Percentiles rank a stretch among this genome's conserved stretches.
Evolutionary conservation across 192 early-diverging fungal genomes (phyloP).

Genomic region (Backusella mclennaniae): DNA sequence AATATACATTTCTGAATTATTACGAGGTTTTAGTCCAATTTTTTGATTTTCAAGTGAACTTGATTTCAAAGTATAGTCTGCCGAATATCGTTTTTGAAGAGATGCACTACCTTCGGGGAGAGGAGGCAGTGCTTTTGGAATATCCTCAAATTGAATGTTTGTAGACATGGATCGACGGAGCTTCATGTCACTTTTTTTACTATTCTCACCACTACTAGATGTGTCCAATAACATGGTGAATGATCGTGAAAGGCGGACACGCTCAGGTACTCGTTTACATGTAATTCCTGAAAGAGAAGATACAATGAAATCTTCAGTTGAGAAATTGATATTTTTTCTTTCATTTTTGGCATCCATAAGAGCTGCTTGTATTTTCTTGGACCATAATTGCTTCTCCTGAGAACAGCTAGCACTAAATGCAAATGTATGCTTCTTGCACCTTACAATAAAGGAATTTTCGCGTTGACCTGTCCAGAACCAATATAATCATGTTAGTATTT

Average conservation of each 20-base stretch:
- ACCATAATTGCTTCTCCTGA: constrained; percentile 58
- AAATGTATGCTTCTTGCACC: constrained; percentile 42
- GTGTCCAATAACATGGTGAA: constrained; percentile 9
- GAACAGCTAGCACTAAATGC: constrained; percentile 53
- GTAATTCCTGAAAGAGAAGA: constrained; percentile 18
- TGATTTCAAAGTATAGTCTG: not conserved
- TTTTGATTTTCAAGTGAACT: not conserved
- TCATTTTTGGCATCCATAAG: constrained; percentile 40
- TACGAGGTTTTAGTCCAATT: constrained; percentile 8
- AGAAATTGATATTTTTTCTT: not conserved
- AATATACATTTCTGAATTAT: constrained; percentile 19
- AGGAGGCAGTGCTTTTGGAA: not conserved
- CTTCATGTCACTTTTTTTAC: not conserved
- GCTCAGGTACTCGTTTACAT: not conserved
- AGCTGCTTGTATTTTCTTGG: constrained; percentile 41
- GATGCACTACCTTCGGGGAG: not conserved
- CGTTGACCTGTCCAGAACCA: constrained; percentile 6
- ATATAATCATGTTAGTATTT: constrained; percentile 9
- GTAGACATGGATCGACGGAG: not conserved
- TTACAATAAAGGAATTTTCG: constrained; percentile 11
- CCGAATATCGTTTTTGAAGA: constrained; percentile 17
- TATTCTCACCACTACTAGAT: not conserved
- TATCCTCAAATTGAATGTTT: constrained; percentile 1
- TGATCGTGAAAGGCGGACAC: constrained; percentile 18
- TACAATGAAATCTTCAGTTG: constrained; percentile 20